phyloP scores from a whole-genome alignment of 345 rosid genomes.

The Pistacia integerrima region DNA sequence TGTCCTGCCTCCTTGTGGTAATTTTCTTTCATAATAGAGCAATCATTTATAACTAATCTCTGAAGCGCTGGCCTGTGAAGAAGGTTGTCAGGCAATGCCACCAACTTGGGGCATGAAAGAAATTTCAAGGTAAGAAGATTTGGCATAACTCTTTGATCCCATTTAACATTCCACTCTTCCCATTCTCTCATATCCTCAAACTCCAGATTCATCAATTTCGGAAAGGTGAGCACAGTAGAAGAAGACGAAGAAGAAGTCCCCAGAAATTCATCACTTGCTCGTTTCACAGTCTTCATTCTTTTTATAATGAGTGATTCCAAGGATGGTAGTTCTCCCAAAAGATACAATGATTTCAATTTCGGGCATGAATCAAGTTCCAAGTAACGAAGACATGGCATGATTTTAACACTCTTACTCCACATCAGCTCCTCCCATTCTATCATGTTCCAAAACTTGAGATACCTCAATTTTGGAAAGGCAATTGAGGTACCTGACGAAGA shows the following conservation, averaged over 20 bases:
- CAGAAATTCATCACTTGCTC: neutral
- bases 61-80: neutral
- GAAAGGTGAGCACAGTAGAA: neutral
- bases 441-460: neutral
- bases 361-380: neutral
- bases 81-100: neutral
- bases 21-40: neutral
- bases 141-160: slow-evolving; percentile 13
- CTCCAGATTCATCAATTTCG: neutral
- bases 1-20: slow-evolving; percentile 13
- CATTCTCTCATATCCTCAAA: neutral
- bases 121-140: neutral
- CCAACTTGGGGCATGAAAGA: neutral
- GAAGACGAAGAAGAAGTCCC: neutral
- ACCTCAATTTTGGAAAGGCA: neutral
- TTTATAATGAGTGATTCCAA: neutral
- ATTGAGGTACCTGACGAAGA: neutral
- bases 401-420: neutral
- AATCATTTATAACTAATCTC: neutral
- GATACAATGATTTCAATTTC: neutral
- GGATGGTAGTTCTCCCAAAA: neutral
- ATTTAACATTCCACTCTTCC: neutral
- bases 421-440: neutral
- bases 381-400: slow-evolving; percentile 17
- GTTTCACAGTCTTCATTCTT: neutral